Conservation (phyloP, 2,329 filamentous ascomycete species). For the Aspergillus pseudotamarii region DNA sequence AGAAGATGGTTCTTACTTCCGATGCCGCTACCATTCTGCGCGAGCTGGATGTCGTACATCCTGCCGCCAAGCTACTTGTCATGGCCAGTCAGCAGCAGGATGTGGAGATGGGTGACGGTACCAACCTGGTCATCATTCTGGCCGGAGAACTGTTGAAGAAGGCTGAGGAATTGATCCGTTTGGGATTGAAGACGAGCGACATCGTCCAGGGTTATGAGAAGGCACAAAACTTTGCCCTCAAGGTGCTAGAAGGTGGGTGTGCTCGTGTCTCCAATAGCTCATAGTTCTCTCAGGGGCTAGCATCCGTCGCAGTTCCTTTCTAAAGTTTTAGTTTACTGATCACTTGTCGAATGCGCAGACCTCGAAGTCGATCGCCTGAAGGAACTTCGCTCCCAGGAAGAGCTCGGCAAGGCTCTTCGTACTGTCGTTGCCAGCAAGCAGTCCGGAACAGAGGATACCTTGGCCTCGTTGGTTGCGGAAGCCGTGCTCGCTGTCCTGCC, state of each 20-base stretch:
- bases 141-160: conserved; percentile 95
- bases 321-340: background rate
- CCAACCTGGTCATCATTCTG: conserved; percentile 93
- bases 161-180: conserved; percentile 91
- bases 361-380: conserved; percentile 88
- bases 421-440: conserved; percentile 98
- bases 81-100: conserved; percentile 99
- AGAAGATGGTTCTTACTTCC: conserved; percentile 99
- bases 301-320: background rate
- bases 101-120: conserved; percentile 97
- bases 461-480: conserved; percentile 85
- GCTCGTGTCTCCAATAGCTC: background rate
- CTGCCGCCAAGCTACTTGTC: conserved; percentile 93
- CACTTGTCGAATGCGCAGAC: conserved; percentile 51
- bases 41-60: conserved; percentile 97
- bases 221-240: conserved; percentile 84
- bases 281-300: conserved; percentile 13
- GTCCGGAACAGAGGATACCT: conserved; percentile 85
- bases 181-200: conserved; percentile 98
- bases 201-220: conserved; percentile 95
- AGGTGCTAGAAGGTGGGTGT: conserved; percentile 70
- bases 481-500: conserved; percentile 83
- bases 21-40: conserved; percentile 96
- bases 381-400: conserved; percentile 75
- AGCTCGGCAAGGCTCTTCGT: conserved; percentile 91